These are phyloP conservation scores for Protostelium mycophagum DNA, from an alignment of 78 protist species.

Conservation along the genomic window DNA sequence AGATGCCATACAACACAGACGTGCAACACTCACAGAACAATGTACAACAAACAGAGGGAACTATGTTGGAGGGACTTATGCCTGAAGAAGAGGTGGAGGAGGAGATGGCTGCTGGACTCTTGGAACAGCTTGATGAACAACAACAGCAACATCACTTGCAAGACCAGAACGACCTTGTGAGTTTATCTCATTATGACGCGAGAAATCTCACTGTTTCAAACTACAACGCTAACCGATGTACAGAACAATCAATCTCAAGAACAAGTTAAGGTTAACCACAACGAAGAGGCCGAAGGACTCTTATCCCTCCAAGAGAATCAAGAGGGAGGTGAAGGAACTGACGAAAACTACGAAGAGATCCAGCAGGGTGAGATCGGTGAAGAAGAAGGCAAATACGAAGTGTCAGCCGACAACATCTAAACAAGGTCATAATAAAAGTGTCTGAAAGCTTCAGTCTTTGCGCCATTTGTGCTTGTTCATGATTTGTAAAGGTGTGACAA, in stretches of 20 bases:
- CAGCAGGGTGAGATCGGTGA: too few species aligned
- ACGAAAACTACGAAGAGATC: background rate
- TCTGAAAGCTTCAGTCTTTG: too few species aligned
- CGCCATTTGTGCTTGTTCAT: too few species aligned
- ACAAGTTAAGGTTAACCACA: background rate
- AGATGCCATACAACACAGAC: too few species aligned
- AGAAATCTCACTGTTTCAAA: background rate
- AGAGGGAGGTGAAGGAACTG: too few species aligned
- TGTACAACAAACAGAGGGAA: background rate
- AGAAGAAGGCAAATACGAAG: too few species aligned
- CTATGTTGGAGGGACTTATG: too few species aligned
- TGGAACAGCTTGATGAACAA: background rate
- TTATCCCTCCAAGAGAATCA: background rate
- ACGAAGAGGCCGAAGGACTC: background rate
- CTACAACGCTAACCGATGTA: background rate
- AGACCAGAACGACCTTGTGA: background rate
- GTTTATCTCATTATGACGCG: background rate
- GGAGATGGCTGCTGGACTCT: background rate
- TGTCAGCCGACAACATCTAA: too few species aligned
- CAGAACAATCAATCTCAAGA: background rate
- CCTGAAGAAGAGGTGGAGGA: background rate
- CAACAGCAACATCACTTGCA: background rate
- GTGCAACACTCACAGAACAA: background rate
- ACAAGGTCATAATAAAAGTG: too few species aligned
- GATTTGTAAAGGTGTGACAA: too few species aligned